These are phyloP conservation scores for Cyberlindnera suaveolens DNA, from an alignment of 805 yeast genomes.

Conservation along the genomic window DNA sequence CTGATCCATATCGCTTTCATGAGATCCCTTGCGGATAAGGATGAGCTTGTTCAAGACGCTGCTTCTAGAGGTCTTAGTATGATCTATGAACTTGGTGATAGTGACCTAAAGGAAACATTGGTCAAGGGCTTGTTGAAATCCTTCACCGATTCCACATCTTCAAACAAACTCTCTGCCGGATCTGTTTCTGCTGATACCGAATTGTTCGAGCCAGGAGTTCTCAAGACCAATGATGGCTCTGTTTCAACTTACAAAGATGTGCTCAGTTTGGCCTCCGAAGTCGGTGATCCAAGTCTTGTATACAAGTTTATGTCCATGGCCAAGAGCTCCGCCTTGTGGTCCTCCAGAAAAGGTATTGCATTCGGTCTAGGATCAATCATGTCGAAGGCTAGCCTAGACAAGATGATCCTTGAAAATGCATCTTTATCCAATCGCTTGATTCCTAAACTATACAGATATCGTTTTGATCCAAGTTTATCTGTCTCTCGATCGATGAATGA, in stretches of 20 bases:
- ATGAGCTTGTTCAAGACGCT: constrained; percentile 85
- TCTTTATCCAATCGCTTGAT: constrained; percentile 54
- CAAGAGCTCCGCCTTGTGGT: constrained; percentile 82
- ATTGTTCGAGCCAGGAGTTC: constrained; percentile 74
- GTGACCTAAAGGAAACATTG: constrained; percentile 60
- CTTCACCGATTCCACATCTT: constrained; percentile 61
- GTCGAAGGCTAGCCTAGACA: constrained; percentile 69
- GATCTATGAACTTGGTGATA: constrained; percentile 71
- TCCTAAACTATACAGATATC: constrained; percentile 78
- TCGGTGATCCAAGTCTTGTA: constrained; percentile 91
- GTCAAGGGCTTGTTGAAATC: constrained; percentile 69
- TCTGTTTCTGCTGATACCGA: constrained; percentile 73
- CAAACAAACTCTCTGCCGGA: constrained; percentile 48
- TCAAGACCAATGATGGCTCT: constrained; percentile 79
- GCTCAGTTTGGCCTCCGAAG: constrained; percentile 81
- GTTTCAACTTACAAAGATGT: constrained; percentile 90
- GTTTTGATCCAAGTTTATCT: constrained; percentile 72
- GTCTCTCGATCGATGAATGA: constrained; percentile 82
- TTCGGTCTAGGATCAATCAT: constrained; percentile 85
- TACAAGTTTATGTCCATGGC: constrained; percentile 93
- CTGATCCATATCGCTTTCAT: constrained; percentile 70
- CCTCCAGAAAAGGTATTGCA: constrained; percentile 89
- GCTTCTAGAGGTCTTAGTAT: constrained; percentile 86
- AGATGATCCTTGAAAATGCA: constrained; percentile 48
- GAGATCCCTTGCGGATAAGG: constrained; percentile 72